Conservation (phyloP, 257 asterid species). For the Rhazya stricta region DNA sequence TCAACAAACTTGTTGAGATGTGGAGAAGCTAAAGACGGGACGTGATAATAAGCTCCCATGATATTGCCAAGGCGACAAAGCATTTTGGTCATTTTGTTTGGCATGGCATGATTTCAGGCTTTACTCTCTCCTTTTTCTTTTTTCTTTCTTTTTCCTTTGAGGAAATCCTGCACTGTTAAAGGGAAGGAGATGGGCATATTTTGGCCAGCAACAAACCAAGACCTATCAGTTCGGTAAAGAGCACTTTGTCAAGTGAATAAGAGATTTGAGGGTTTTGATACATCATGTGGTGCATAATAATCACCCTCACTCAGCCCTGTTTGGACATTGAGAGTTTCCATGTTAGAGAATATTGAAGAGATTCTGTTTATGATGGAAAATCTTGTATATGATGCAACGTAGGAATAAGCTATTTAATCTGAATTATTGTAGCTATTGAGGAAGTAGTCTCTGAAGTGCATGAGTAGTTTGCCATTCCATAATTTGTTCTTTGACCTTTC, state of each 20-base stretch:
- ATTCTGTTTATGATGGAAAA: constrained; percentile 58
- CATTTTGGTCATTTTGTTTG: not conserved
- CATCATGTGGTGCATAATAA: constrained; percentile 27
- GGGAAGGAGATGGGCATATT: not conserved
- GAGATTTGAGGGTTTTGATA: not conserved
- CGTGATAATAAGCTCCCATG: too few relatives aligned
- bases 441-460: too few relatives aligned
- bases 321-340: constrained; percentile 41
- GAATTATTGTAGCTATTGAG: too few relatives aligned
- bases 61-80: not conserved
- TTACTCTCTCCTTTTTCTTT: not conserved
- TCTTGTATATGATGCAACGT: constrained; percentile 70
- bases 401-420: constrained; percentile 49
- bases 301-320: constrained; percentile 56
- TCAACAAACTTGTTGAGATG: too few relatives aligned
- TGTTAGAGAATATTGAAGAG: constrained; percentile 36
- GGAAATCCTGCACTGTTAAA: not conserved
- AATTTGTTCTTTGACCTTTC: too few relatives aligned
- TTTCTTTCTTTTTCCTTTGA: too few relatives aligned
- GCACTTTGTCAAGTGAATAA: not conserved
- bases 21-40: too few relatives aligned
- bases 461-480: not conserved
- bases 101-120: not conserved
- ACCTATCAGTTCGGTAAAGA: not conserved
- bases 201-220: not conserved